Conservation (phyloP, 2,329 filamentous ascomycete genomes). For the Lasiodiplodia hormozganensis region DNA sequence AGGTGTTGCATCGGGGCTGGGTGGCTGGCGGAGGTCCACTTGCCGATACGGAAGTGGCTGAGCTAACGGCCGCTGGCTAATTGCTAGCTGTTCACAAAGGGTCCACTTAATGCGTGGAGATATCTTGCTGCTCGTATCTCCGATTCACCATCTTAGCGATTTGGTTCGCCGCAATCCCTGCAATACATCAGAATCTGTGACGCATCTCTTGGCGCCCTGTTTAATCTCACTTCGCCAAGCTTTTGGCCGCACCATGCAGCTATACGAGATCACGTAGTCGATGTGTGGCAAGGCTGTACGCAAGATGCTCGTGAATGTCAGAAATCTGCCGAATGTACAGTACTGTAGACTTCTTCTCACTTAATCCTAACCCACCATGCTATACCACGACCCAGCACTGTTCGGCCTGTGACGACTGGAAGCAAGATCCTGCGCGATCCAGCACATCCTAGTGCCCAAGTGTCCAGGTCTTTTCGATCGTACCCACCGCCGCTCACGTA, state of each 20-base stretch:
- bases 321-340: not conserved
- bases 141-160: not conserved
- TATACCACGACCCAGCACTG: not conserved
- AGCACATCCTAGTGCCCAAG: not conserved
- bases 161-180: not conserved
- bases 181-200: not conserved
- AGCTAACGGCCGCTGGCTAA: not conserved
- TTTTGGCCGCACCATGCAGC: not conserved
- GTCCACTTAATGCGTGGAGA: conserved; percentile 16
- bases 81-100: not conserved
- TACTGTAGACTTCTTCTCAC: not conserved
- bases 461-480: not conserved
- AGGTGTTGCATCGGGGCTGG: not conserved
- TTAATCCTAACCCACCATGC: not conserved
- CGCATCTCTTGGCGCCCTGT: conserved; percentile 11
- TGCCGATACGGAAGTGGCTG: conserved; percentile 1
- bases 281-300: not conserved
- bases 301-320: not conserved
- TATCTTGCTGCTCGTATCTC: conserved; percentile 13
- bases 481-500: not conserved
- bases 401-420: not conserved
- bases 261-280: not conserved
- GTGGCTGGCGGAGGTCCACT: not conserved
- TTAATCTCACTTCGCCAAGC: conserved; percentile 11
- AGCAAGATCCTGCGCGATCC: not conserved